phyloP scores from a whole-genome alignment of 306 rosid species.

The Cucurbita maxima region DNA sequence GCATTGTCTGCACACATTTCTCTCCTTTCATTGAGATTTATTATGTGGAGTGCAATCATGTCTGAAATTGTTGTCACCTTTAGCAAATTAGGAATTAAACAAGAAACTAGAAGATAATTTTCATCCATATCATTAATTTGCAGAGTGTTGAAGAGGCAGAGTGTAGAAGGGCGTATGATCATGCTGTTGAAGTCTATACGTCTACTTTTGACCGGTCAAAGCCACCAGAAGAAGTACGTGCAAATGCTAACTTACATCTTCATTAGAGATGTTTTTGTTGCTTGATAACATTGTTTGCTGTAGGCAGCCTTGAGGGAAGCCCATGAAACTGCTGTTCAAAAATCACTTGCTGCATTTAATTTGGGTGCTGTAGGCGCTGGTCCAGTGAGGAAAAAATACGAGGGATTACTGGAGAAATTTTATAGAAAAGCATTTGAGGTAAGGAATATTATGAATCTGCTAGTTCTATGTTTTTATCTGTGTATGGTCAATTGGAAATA shows the following conservation, averaged over 20 bases:
- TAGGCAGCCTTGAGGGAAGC: slow-evolving; percentile 81
- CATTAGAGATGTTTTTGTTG: slow-evolving; percentile 1
- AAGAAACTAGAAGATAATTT: neutral
- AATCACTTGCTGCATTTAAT: slow-evolving; percentile 58
- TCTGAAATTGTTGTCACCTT: neutral
- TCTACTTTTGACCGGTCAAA: slow-evolving; percentile 60
- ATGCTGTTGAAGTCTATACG: slow-evolving; percentile 60
- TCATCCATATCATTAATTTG: slow-evolving; percentile 19
- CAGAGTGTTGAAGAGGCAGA: slow-evolving; percentile 96
- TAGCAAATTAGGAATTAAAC: neutral
- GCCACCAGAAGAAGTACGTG: slow-evolving; percentile 84
- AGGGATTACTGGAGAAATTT: slow-evolving; percentile 54
- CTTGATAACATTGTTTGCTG: slow-evolving; percentile 3
- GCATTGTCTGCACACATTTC: neutral
- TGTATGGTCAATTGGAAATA: neutral
- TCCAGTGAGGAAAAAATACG: slow-evolving; percentile 68
- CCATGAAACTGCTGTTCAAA: slow-evolving; percentile 75
- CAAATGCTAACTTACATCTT: slow-evolving; percentile 1
- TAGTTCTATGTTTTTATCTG: neutral
- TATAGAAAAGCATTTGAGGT: slow-evolving; percentile 79
- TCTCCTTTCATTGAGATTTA: neutral
- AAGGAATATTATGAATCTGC: neutral
- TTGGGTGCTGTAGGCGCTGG: slow-evolving; percentile 79
- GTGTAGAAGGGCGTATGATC: slow-evolving; percentile 76
- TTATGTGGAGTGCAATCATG: neutral